phyloP scores from a whole-genome alignment of 179 eudicot genomes.

The Gypsophila paniculata region DNA sequence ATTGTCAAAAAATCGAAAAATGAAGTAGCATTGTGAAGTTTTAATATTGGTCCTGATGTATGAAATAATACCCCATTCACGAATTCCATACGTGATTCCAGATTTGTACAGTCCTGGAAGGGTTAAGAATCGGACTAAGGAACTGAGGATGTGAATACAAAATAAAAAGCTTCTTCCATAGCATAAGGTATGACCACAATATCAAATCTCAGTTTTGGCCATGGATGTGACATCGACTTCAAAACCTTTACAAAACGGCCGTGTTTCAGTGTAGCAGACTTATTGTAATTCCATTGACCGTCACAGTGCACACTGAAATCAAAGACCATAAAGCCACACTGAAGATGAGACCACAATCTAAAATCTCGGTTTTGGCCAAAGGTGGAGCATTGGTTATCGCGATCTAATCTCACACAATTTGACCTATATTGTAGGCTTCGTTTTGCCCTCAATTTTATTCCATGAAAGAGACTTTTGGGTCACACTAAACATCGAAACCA shows the following conservation, averaged over 20 bases:
- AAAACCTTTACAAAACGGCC: too few species aligned
- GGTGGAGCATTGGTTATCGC: too few species aligned
- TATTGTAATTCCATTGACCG: too few species aligned
- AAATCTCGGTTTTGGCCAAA: too few species aligned
- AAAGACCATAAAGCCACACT: slow-evolving; percentile 8
- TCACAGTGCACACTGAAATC: not conserved
- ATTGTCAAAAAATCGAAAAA: not conserved
- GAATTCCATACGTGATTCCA: not conserved
- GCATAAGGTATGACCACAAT: not conserved
- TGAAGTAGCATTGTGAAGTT: not conserved
- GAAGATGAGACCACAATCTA: not conserved
- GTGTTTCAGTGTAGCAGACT: too few species aligned
- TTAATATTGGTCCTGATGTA: not conserved
- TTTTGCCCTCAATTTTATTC: too few species aligned
- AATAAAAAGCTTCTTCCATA: not conserved
- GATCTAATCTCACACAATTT: too few species aligned
- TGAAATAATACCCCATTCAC: not conserved
- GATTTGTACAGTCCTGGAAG: not conserved
- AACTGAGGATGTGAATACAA: not conserved
- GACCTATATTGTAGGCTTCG: too few species aligned
- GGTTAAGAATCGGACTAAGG: not conserved
- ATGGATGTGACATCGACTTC: too few species aligned
- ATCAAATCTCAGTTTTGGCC: too few species aligned
- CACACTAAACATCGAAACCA: too few species aligned
- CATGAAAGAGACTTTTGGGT: too few species aligned